Evolutionary conservation across 2,329 filamentous ascomycete species (phyloP), one percentile per base, ranked within the genome.

Genomic region (Aspergillus brunneoviolaceus): DNA sequence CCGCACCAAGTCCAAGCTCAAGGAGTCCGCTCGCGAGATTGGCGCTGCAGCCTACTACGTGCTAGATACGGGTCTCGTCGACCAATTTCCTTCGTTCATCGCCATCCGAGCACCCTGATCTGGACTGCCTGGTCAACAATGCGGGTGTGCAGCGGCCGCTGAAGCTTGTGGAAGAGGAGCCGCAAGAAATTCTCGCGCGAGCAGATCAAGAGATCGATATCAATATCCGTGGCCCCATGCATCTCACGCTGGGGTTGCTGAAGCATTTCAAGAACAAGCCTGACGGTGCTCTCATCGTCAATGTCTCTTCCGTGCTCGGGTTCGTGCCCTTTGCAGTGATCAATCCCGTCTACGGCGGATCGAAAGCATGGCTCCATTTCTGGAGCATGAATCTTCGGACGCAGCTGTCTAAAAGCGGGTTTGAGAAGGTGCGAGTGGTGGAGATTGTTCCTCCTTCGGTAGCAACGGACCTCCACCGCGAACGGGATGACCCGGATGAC

Each of bases 101-200:
- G 59, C 76, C 76, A 3, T 63, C 61, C 2, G 79, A 84, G 6
- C 80, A 86, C 65, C 82, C 81, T 0, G 80, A 84, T 5, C 69
- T 86, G 2, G 84, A 87, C 70, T 86, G 83, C 63, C 67, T 87
- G 0, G 74, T 87, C 67, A 87, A 86, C 72, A 86, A 87, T 58
- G 84, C 84, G 0, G 84, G 84, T 1, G 81, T 86, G 0, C 84
- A 87, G 67, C 73, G 82, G 2, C 84, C 83, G 0, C 76, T 87
- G 1, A 70, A 82, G n/a, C 74, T 84, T 1, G 76, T 75, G 47
- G 67, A 75, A 19, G 67, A 62, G 63, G 10, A 58, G 61, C 11
- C 65, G 59, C 21, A 77, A 23, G 67, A 65, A 14, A 69, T 72
- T 25, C 74, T 85, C 0, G 25, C 67, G 11, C 82, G 82, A 59